Conservation (phyloP, 495 filamentous ascomycete species). For the Tuber aestivum region DNA sequence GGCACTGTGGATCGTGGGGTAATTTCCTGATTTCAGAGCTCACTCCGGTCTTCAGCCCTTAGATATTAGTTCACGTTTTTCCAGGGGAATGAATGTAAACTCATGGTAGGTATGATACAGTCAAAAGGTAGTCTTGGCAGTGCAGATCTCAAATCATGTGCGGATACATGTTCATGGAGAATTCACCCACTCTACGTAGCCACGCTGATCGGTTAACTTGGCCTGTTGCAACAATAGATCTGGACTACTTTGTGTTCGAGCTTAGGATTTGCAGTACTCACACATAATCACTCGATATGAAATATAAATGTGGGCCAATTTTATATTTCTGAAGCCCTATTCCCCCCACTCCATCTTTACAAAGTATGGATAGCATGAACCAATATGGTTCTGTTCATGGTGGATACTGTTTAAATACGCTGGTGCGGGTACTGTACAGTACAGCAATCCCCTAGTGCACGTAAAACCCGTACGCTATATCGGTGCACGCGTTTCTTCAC, state of each 20-base stretch:
- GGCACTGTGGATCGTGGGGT: neutral
- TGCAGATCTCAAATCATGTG: neutral
- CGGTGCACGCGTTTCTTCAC: too few relatives aligned
- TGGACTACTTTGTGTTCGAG: neutral
- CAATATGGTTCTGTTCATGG: neutral
- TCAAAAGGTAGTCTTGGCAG: neutral
- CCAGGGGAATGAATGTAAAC: neutral
- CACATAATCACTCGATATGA: neutral
- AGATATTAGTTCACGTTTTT: neutral
- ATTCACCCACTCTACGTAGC: neutral
- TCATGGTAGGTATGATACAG: neutral
- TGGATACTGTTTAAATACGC: neutral
- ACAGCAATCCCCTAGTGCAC: too few relatives aligned
- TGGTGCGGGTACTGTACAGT: too few relatives aligned
- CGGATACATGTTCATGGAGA: neutral
- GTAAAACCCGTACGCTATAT: too few relatives aligned
- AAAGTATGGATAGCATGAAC: neutral
- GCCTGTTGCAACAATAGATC: neutral
- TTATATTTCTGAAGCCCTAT: neutral
- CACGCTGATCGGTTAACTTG: neutral
- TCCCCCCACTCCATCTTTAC: neutral
- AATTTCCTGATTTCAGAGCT: neutral
- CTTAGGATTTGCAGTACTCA: neutral
- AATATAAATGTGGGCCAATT: neutral
- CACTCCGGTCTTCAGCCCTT: too few relatives aligned